phyloP scores from a whole-genome alignment of 202 grass and related monocot genomes.

The Carex arenaria region DNA sequence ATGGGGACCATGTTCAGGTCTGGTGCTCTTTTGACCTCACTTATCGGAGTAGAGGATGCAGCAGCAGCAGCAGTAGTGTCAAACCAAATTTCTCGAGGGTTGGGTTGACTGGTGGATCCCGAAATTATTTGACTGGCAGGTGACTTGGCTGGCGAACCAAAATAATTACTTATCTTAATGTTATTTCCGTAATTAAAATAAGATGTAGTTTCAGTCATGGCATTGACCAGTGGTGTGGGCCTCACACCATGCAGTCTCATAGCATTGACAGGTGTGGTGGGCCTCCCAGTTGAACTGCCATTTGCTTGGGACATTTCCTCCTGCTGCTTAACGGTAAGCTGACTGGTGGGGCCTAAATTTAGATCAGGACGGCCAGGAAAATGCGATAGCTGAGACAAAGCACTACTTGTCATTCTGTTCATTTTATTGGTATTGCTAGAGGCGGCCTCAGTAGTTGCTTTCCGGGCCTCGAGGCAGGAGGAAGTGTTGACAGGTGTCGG shows the following conservation, averaged over 20 bases:
- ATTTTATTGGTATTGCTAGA: not conserved
- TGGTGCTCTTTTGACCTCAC: not conserved
- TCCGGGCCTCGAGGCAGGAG: not conserved
- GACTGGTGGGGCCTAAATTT: not conserved
- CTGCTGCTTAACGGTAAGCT: not conserved
- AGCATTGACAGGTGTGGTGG: not conserved
- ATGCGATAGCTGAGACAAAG: not conserved
- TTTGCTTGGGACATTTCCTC: not conserved
- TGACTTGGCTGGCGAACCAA: not conserved
- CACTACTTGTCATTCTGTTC: not conserved
- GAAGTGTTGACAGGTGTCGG: not conserved
- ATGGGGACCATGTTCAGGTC: not conserved
- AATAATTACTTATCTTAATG: constrained; percentile 15
- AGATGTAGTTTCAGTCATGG: not conserved
- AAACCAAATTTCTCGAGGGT: not conserved
- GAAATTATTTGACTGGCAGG: not conserved
- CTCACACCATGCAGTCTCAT: not conserved
- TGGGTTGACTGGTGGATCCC: not conserved
- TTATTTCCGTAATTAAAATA: not conserved
- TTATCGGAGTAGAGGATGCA: not conserved
- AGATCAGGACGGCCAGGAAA: constrained; percentile 15
- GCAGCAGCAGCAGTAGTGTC: not conserved
- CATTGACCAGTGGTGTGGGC: not conserved
- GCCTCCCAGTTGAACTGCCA: not conserved
- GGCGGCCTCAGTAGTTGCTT: not conserved